Evolutionary conservation across 352 stramenopile species (phyloP).

Genomic region (Phytopythium ostracodes): DNA sequence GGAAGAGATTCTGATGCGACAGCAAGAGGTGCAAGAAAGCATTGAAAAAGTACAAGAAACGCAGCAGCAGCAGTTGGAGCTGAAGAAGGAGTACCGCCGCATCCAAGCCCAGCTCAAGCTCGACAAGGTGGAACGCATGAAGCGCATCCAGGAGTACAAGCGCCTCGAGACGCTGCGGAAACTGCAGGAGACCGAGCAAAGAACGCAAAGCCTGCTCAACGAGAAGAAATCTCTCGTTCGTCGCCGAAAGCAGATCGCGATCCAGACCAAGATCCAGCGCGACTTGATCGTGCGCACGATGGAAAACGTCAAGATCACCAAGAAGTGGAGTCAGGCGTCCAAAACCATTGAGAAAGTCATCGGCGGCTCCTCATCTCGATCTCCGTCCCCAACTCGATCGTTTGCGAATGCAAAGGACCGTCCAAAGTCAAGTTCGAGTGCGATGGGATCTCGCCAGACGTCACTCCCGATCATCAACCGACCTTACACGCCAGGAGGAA

Average conservation of each 20-base stretch:
- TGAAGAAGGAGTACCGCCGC: constrained; percentile 81
- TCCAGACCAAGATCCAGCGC: constrained; percentile 86
- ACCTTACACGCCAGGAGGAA: constrained; percentile 18
- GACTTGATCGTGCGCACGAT: constrained; percentile 88
- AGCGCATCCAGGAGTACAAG: constrained; percentile 89
- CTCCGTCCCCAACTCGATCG: constrained; percentile 33
- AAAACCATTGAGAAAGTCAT: constrained; percentile 80
- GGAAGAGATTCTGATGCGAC: constrained; percentile 50
- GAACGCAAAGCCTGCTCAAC: constrained; percentile 78
- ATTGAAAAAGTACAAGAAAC: constrained; percentile 65
- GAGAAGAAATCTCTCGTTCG: constrained; percentile 79
- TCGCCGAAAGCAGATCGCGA: constrained; percentile 71
- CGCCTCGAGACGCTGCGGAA: constrained; percentile 87
- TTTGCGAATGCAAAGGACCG: constrained; percentile 22
- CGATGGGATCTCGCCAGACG: constrained; percentile 27
- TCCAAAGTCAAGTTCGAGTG: constrained; percentile 52
- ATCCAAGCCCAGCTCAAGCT: constrained; percentile 83
- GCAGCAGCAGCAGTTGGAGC: constrained; percentile 63
- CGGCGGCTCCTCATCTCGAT: constrained; percentile 29
- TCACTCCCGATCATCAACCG: constrained; percentile 32
- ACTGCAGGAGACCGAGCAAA: constrained; percentile 77
- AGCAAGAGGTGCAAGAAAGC: constrained; percentile 67
- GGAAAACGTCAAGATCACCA: constrained; percentile 88
- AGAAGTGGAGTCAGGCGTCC: constrained; percentile 77
- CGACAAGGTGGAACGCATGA: constrained; percentile 92